phyloP scores from a whole-genome alignment of 352 stramenopile genomes.

The Phytophthora tentaculata region DNA sequence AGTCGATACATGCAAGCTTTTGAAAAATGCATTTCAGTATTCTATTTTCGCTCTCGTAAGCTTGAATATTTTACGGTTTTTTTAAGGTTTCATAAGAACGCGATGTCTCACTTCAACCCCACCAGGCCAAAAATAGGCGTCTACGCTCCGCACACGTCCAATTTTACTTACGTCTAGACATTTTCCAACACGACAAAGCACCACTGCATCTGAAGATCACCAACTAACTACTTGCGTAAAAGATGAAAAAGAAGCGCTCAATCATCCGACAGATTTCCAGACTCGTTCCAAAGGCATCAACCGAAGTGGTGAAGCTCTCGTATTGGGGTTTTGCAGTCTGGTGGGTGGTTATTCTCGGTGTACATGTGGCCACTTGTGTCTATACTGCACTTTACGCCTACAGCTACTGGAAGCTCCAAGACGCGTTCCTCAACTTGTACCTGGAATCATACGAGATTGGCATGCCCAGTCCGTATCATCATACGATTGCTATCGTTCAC shows the following conservation, averaged over 20 bases:
- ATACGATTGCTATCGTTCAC: constrained; percentile 25
- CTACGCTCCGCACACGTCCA: neutral
- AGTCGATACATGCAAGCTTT: too few relatives aligned
- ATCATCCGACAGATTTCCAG: constrained; percentile 1
- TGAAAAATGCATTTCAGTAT: too few relatives aligned
- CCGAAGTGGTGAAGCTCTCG: constrained; percentile 6
- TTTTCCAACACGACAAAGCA: neutral
- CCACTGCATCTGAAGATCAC: too few relatives aligned
- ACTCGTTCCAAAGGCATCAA: neutral
- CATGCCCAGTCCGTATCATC: constrained; percentile 25
- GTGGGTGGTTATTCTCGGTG: constrained; percentile 10
- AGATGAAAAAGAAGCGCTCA: neutral
- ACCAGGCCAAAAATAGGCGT: neutral
- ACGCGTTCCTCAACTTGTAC: constrained; percentile 18
- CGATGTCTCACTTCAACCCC: too few relatives aligned
- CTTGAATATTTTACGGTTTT: too few relatives aligned
- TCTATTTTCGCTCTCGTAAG: too few relatives aligned
- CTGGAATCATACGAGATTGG: constrained; percentile 24
- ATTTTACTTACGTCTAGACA: neutral
- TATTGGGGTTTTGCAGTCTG: constrained; percentile 15
- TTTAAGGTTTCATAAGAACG: too few relatives aligned
- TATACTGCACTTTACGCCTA: constrained; percentile 24
- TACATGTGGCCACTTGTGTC: constrained; percentile 12
- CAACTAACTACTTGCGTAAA: neutral
- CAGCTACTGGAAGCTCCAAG: constrained; percentile 21